Base-by-base conservation (phyloP, 768 basidiomycete species). In the Naganishia vishniacii region DNA sequence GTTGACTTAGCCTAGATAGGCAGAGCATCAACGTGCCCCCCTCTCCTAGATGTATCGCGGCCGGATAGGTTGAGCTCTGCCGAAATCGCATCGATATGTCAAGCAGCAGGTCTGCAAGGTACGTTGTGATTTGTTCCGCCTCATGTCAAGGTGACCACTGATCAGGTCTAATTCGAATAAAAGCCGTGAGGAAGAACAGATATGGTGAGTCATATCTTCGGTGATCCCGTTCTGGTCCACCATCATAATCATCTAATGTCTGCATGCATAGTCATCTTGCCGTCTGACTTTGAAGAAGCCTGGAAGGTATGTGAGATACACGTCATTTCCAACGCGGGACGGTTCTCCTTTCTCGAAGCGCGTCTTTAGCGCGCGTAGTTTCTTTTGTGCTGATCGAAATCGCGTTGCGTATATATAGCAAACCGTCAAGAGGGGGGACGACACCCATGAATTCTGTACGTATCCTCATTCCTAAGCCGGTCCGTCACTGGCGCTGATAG, bases 51-150 rank as follows among this genome's bases (percentile, higher is more conserved):
- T 72, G 92, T 99, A 47, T 97, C 93, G 56, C 84, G 95, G 73
- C 95, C 95, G 48, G 95, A 99, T 75, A 85, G 90, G 68, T 78
- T 99, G 69, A 95, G 93, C 7, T 91, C 91, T 3, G 95, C 95
- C 31, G 91, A 98, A 75, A 95, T 98, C 67, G 83, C 91, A 4
- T 88, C 92, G 0, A 90, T 99, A 73, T 91, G 91, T 42, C 95
- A 99, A 79, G 92, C 90, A 9, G 94, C 95, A 48, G 95, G 95
- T 72, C 80, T 99, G 28, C 95, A 98, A 85, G 94, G 93, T 86
- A 48, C 58, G 73, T 59, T 45, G 73, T 34, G 69, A 13, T 3
- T 13, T 49, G 13, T 29, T 29, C 48, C 23, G 59, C 28, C 6
- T 53, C 29, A 25, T 41, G 25, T 49, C 23, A 11, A 58, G 23